These are phyloP conservation scores for Mycena leptocephala DNA, from an alignment of 768 basidiomycete genomes.

Conservation along the genomic window DNA sequence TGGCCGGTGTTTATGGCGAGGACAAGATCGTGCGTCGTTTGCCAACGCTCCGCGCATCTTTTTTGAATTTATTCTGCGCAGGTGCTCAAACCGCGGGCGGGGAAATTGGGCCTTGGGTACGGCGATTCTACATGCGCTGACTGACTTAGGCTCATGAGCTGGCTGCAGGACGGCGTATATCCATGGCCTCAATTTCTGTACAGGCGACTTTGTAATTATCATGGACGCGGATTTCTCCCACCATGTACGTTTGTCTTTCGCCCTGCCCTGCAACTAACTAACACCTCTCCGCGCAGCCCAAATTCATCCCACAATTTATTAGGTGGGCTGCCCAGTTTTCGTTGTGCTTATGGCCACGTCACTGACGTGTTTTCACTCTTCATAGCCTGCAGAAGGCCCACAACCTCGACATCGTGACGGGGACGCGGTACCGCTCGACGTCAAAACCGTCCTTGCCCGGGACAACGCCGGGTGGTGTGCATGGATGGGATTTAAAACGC, in stretches of 20 bases:
- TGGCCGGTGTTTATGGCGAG: slow-evolving; percentile 86
- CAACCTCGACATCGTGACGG: slow-evolving; percentile 94
- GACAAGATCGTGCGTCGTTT: slow-evolving; percentile 78
- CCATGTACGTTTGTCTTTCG: slow-evolving; percentile 76
- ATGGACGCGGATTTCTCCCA: slow-evolving; percentile 99
- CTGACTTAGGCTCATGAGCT: not conserved
- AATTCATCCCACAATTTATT: slow-evolving; percentile 96
- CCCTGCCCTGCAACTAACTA: not conserved
- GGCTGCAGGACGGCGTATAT: slow-evolving; percentile 88
- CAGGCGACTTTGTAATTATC: slow-evolving; percentile 95
- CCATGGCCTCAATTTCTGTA: slow-evolving; percentile 91
- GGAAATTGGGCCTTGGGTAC: slow-evolving; percentile 93
- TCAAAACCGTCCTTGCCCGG: slow-evolving; percentile 70
- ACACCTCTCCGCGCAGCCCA: slow-evolving; percentile 71
- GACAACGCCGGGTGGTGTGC: slow-evolving; percentile 87
- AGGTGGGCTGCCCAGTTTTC: slow-evolving; percentile 59
- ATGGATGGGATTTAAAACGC: slow-evolving; percentile 94
- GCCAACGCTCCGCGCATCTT: slow-evolving; percentile 31
- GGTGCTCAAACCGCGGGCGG: slow-evolving; percentile 90
- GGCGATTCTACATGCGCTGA: slow-evolving; percentile 34
- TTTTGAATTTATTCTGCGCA: slow-evolving; percentile 47
- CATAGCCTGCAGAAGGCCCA: slow-evolving; percentile 86
- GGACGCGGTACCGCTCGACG: slow-evolving; percentile 86
- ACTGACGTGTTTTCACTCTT: slow-evolving; percentile 8
- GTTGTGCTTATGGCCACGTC: slow-evolving; percentile 1